Evolutionary conservation across 345 rosid genomes (phyloP).

Genomic region (rapeseed (Brassica napus)): Da-Ae NC_063445.1:52499501-52500000

Average conservation of each 20-base stretch:
- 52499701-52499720: slow-evolving; percentile 15
- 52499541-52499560: background rate
- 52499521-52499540: background rate
- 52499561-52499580: background rate
- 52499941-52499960: slow-evolving; percentile 28
- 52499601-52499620: slow-evolving; percentile 32
- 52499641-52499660: background rate
- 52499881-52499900: background rate
- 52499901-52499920: background rate
- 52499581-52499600: slow-evolving; percentile 23
- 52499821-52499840: slow-evolving; percentile 13
- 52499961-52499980: slow-evolving; percentile 30
- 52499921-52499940: background rate
- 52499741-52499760: background rate
- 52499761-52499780: background rate
- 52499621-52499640: background rate
- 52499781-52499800: background rate
- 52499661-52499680: background rate
- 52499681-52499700: background rate
- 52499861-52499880: background rate
- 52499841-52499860: slow-evolving; percentile 12
- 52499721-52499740: background rate
- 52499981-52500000: slow-evolving; percentile 8
- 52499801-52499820: too few species aligned
- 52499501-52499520: background rate